These are phyloP conservation scores for Domatiomyces catenatus DNA, from an alignment of 2,329 filamentous ascomycete genomes.

Conservation along the genomic window DNA sequence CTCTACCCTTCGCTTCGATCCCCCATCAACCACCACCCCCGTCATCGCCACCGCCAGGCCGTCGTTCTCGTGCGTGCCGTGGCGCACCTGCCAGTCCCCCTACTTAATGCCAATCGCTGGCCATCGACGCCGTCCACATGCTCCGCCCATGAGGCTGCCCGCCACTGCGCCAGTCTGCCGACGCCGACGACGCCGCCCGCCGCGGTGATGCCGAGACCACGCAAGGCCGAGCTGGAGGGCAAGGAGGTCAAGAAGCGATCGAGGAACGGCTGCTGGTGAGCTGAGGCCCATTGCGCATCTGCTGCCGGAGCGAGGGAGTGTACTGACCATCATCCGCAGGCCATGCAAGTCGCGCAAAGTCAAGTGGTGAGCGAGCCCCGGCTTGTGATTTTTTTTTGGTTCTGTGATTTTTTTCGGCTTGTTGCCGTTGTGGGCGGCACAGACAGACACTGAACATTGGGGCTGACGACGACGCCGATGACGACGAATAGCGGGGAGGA, in stretches of 20 bases:
- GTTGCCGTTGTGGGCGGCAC: background rate
- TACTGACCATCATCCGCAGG: conserved; percentile 30
- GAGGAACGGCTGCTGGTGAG: conserved; percentile 52
- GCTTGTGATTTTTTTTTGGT: background rate
- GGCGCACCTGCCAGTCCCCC: too few species aligned
- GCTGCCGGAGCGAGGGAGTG: conserved; percentile 2
- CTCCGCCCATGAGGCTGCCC: background rate
- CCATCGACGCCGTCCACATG: background rate
- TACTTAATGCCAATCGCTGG: background rate
- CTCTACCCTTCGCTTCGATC: too few species aligned
- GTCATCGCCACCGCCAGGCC: too few species aligned
- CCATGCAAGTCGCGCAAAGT: conserved; percentile 66
- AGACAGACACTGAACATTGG: background rate
- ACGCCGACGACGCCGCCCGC: too few species aligned
- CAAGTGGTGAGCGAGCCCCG: conserved; percentile 43
- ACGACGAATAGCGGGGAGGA: conserved; percentile 46
- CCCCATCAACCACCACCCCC: too few species aligned
- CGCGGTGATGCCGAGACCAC: conserved; percentile 46
- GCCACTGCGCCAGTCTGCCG: background rate
- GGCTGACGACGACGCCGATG: too few species aligned
- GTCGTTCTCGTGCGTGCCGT: too few species aligned
- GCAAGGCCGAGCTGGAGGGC: conserved; percentile 36
- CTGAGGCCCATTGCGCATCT: background rate
- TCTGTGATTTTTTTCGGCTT: too few species aligned
- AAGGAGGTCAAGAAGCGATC: conserved; percentile 51